Percentiles rank a stretch among this genome's conserved stretches.
These are phyloP conservation scores for Agrostemma githago DNA, from an alignment of 148 eudicot species.

Conservation along the genomic window DNA sequence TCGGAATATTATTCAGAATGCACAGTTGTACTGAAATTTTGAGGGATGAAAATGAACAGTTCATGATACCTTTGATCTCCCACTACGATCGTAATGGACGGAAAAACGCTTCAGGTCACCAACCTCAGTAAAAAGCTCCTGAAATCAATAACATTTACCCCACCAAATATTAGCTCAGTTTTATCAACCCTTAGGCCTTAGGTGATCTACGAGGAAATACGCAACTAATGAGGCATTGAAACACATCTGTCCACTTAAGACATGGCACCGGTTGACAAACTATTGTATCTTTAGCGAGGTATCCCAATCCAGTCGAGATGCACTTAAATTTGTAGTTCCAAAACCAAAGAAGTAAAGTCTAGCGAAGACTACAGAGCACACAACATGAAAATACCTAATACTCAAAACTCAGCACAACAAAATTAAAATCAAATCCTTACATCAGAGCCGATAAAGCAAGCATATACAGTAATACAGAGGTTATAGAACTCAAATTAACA, in stretches of 20 bases:
- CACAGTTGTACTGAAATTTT: not conserved
- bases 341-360: no score
- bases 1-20: not conserved
- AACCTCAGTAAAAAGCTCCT: slow-evolving; percentile 83
- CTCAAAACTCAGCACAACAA: not conserved
- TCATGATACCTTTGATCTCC: slow-evolving; percentile 69
- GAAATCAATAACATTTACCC: slow-evolving; percentile 5
- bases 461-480: not conserved
- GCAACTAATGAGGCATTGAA: not conserved
- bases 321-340: no score
- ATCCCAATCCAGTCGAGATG: no score
- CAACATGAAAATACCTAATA: not conserved
- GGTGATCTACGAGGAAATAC: not conserved
- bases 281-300: no score
- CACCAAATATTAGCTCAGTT: not conserved
- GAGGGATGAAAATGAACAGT: not conserved
- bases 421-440: not conserved
- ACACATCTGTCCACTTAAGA: not conserved
- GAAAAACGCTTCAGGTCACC: slow-evolving; percentile 68
- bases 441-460: not conserved
- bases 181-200: not conserved
- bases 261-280: not conserved
- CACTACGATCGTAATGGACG: slow-evolving; percentile 72
- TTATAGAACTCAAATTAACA: not conserved
- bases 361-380: not conserved